Evolutionary conservation across 345 rosid species (phyloP), one percentile per base, ranked within the genome.

Genomic region (Crucihimalaya himalaica): DNA sequence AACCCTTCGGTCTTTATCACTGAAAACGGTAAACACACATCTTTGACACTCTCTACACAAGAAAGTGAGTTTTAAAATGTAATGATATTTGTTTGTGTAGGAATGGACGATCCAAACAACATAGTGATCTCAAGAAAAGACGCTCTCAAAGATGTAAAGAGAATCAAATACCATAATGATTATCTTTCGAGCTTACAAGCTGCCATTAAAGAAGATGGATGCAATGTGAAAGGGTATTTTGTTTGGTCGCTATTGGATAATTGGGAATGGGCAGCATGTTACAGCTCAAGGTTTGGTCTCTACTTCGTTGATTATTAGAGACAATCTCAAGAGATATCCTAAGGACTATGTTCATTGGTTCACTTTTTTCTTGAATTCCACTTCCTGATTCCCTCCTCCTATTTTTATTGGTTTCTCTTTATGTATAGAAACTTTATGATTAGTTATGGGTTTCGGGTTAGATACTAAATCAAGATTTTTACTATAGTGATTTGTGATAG

Each of bases 211-310:
- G 96, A 91, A 54, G 99, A 95, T 75, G 96, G 97, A 3, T 95
- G 97, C 82, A 95, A 95, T 67, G 97, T 95, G 72, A 89, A 87
- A 81, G 97, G 97, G 27, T 91, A 95, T 73, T 95, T 95, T 50
- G 96, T 64, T 14, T 95, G 99, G 99, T 89, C 99, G 12, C 51
- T 91, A 18, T 56, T 89, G 80, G 99, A 95, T 71, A 95, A 95
- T 19, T 95, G 97, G 97, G 99, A 95, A 75, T 95, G 99, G 99
- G 79, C 83, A 55, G 90, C 93, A 1, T 97, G 99, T 4, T 89
- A 87, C 81, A 81, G 84, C 56, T 90, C 99, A 29, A 88, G 99
- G 68, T 89, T 91, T 68, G 99, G 99, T 54, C 93, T 95, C 25
- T 91, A 89, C 77, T 95, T 79, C 45, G 92, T 95, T 68, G 99